phyloP scores from a whole-genome alignment of 768 basidiomycete genomes.

The Rhodocollybia butyracea region DNA sequence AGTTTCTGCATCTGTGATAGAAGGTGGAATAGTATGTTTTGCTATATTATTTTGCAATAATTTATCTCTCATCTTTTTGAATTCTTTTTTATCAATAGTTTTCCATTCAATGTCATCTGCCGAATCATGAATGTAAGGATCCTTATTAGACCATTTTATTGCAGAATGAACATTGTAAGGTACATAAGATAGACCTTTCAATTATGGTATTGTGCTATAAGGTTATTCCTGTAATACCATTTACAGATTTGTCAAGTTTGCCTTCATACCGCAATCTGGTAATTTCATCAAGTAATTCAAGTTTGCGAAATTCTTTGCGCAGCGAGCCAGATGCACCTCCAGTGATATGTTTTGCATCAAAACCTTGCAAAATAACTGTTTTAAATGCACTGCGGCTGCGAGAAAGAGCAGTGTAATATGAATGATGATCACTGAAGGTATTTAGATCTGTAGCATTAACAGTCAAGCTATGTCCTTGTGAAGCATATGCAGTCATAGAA shows the following conservation, averaged over 20 bases:
- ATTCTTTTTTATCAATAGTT: background rate
- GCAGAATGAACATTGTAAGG: background rate
- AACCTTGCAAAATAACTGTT: slow-evolving; percentile 9
- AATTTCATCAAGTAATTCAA: slow-evolving; percentile 33
- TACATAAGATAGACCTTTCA: background rate
- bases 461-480: background rate
- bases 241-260: slow-evolving; percentile 8
- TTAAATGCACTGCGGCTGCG: background rate
- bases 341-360: background rate
- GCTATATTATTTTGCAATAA: no score
- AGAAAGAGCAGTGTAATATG: slow-evolving; percentile 11
- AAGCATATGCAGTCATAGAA: slow-evolving; percentile 6
- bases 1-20: no score
- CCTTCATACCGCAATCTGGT: slow-evolving; percentile 22
- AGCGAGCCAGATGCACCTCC: slow-evolving; percentile 17
- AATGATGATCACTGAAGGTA: background rate
- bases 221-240: slow-evolving; percentile 7
- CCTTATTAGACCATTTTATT: background rate
- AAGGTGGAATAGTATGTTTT: no score
- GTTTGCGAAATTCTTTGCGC: slow-evolving; percentile 29
- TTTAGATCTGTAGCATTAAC: background rate
- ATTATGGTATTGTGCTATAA: background rate
- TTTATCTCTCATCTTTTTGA: background rate
- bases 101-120: background rate
- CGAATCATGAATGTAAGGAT: background rate